Base-by-base conservation (phyloP, 169 alveolate species). In the Plasmodium coatneyi region DNA sequence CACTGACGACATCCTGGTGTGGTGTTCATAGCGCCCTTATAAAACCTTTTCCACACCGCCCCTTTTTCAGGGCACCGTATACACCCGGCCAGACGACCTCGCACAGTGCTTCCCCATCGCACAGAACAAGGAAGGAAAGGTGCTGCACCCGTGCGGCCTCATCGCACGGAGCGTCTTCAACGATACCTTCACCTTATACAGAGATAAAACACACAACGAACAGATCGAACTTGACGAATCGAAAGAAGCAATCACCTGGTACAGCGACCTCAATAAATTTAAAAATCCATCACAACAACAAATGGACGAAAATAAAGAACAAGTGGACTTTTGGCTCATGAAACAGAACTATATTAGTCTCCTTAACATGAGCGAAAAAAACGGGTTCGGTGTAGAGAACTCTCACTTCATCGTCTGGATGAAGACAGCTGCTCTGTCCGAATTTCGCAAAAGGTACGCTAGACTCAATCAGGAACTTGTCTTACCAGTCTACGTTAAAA, bases 361-460 rank as follows among this genome's bases (percentile, higher is more conserved):
- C 7, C 76, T 92, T 36, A 92, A 95, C 60, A 95, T 95, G 96
- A 92, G 92, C 91, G 82, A 96, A n/a, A 71, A 82, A 78, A 90
- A 95, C n/a, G 98, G 98, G 0, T 84, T 79, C 30, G 97, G 97
- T n/a, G 80, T 96, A 16, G 97, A 96, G 71, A 97, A 97, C 49
- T 96, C 97, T 66, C 98, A 97, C 84, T 96, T 97, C 82, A 87
- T 96, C 25, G 97, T 95, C 60, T 97, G 98, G 98, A 95, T 97
- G 97, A 97, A 96, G 41, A 95, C 96, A 46, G 92, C 98, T 14
- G 96, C 98, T 2, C 93, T 96, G 66, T 89, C 96, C 43, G 80
- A 93, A n/a, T 95, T 97, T 72, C 83, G 96, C 49, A 97, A 97
- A 84, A 70, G 95, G 82, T 97, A 97, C 92, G 98, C 97, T 0